Percentiles rank a stretch among this genome's conserved stretches.
These are phyloP conservation scores for Flaveria floridana DNA, from an alignment of 140 eudicot genomes.

Conservation along the genomic window DNA sequence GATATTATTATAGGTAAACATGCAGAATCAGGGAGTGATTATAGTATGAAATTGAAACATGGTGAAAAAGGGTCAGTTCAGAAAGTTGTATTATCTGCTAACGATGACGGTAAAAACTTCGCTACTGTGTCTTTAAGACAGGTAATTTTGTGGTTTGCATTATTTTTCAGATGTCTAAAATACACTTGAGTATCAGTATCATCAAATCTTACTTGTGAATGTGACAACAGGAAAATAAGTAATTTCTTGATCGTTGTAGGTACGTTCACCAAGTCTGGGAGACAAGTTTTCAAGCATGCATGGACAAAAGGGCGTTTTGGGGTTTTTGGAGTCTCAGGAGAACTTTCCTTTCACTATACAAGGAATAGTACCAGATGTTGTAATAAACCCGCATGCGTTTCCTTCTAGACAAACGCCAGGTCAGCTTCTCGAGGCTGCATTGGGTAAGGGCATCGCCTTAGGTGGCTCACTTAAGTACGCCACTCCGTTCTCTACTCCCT, in stretches of 20 bases:
- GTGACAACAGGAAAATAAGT: not conserved
- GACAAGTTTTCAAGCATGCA: constrained; percentile 97
- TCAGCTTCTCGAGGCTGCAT: constrained; percentile 83
- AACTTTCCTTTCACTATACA: constrained; percentile 83
- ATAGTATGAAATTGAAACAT: constrained; percentile 77
- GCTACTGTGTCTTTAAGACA: constrained; percentile 89
- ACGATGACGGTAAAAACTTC: constrained; percentile 87
- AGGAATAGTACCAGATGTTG: constrained; percentile 93
- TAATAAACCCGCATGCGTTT: constrained; percentile 90
- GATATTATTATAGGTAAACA: constrained; percentile 82
- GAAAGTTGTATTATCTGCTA: constrained; percentile 77
- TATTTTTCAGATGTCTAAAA: not conserved
- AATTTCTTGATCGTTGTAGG: constrained; percentile 43
- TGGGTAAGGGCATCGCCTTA: constrained; percentile 85
- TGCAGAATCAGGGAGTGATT: constrained; percentile 76
- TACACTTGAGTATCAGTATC: not conserved
- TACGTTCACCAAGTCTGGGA: constrained; percentile 85
- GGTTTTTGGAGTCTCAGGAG: constrained; percentile 84
- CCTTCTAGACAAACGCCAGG: constrained; percentile 91
- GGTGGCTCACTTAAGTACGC: constrained; percentile 78
- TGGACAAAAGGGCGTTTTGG: constrained; percentile 94
- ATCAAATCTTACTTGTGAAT: not conserved
- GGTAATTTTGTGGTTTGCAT: constrained; percentile 38
- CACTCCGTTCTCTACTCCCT: constrained; percentile 79
- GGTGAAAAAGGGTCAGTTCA: constrained; percentile 91